A percentile compares a stretch with the other conserved stretches of the same genome.
These are phyloP conservation scores for Hamamelis virginiana DNA, from an alignment of 164 flowering plant genomes.

Conservation along the genomic window DNA sequence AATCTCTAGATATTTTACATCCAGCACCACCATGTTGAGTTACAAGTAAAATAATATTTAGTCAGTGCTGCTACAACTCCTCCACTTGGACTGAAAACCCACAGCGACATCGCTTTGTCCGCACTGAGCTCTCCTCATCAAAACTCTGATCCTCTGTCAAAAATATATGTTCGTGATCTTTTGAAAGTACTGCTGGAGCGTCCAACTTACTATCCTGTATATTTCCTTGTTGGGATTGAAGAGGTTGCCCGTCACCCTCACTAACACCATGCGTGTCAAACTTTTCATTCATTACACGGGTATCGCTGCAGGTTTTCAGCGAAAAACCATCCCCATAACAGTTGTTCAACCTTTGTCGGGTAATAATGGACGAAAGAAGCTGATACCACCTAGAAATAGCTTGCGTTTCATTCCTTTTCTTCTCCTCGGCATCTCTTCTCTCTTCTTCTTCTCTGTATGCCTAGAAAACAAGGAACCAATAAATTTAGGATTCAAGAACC, in stretches of 20 bases:
- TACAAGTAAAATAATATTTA: too few species aligned
- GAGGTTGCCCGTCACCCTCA: conserved; percentile 15
- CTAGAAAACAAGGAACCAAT: conserved; percentile 33
- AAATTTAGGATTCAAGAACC: background rate
- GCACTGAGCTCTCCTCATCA: conserved; percentile 47
- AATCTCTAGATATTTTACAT: too few species aligned
- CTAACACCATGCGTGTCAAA: background rate
- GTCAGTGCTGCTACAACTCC: conserved; percentile 48
- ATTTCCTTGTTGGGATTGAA: conserved; percentile 12
- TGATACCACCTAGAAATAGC: conserved; percentile 90
- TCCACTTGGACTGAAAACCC: conserved; percentile 84
- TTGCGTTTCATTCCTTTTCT: conserved; percentile 58
- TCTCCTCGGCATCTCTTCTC: conserved; percentile 74
- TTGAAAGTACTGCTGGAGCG: conserved; percentile 6
- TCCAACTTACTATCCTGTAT: conserved; percentile 7
- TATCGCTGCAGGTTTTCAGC: conserved; percentile 17
- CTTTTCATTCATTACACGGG: conserved; percentile 12
- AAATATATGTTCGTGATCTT: conserved; percentile 77
- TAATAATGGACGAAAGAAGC: conserved; percentile 83
- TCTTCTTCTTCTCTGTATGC: conserved; percentile 85
- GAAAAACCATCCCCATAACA: conserved; percentile 38
- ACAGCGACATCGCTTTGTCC: conserved; percentile 79
- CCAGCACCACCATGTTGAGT: too few species aligned
- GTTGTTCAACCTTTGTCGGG: conserved; percentile 69
- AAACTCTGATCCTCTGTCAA: conserved; percentile 50